These are phyloP conservation scores for Colletotrichum trifolii DNA, from an alignment of 2,329 filamentous ascomycete genomes.

Conservation along the genomic window DNA sequence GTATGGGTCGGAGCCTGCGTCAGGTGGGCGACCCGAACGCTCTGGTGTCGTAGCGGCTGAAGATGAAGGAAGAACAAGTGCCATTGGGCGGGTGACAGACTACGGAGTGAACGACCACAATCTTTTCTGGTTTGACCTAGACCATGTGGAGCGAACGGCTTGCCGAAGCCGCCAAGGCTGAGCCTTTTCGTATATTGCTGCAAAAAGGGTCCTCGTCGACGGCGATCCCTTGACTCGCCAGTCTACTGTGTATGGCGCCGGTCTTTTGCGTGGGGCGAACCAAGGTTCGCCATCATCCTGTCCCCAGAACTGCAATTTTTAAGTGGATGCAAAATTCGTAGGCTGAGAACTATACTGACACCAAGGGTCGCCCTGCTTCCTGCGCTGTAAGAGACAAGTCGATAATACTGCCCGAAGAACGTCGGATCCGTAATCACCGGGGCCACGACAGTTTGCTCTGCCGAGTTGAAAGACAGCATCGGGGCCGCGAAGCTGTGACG, in stretches of 20 bases:
- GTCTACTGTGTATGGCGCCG: not conserved
- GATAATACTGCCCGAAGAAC: too few species aligned
- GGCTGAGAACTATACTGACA: too few species aligned
- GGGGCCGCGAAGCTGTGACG: too few species aligned
- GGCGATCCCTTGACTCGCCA: constrained; percentile 19
- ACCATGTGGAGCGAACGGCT: constrained; percentile 16
- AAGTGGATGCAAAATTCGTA: too few species aligned
- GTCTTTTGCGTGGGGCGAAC: constrained; percentile 7
- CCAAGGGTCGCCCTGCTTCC: too few species aligned
- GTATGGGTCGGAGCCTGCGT: too few species aligned
- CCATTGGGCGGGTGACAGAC: not conserved
- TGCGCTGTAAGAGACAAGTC: too few species aligned
- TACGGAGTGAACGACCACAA: not conserved
- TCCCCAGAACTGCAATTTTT: not conserved
- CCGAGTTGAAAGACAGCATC: too few species aligned
- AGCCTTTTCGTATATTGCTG: constrained; percentile 20
- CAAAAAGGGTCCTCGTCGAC: constrained; percentile 13
- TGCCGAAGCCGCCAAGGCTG: constrained; percentile 21
- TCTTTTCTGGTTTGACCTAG: constrained; percentile 1
- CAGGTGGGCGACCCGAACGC: too few species aligned
- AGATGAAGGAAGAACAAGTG: not conserved
- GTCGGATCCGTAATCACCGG: too few species aligned
- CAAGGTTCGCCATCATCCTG: not conserved
- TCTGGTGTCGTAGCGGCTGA: not conserved
- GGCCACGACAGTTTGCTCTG: too few species aligned